Evolutionary conservation across 129 eudicot species (phyloP), one percentile per base, ranked within the genome.

Genomic region (Lactuca saligna): DNA sequence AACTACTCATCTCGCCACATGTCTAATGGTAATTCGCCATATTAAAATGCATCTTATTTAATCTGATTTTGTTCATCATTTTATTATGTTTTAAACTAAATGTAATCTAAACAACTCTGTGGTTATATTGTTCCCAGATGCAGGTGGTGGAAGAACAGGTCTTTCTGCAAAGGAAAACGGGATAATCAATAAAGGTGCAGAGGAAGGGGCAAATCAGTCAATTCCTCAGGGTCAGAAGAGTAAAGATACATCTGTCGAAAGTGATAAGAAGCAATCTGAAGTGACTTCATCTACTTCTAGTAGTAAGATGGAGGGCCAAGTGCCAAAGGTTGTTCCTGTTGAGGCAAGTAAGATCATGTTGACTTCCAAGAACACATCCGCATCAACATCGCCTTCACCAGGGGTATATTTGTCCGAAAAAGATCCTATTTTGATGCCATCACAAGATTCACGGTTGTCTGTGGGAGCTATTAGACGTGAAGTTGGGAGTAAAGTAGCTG

Each of bases 81-180:
- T 60, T 14, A n/a, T 32, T 50, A 66, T 29, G 42, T 35, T 35
- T 34, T 37, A 2, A 46, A 39, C 44, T 39, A 4, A 2, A 2
- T 39, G 44, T 39, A 12, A 46, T 10, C 15, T 46, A 4, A 12
- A 46, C n/a, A 46, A 3, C 12, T 7, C 3, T 46, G 12, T 65
- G 33, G 12, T 58, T 58, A 5, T 57, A 5, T 44, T 25, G 7
- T 56, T 11, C 44, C 71, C 85, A 83, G 96, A 81, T 77, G 79
- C 78, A 77, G 82, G 74, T 68, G 88, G 87, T 71, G 84, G 90
- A 41, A 82, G 72, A 72, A 65, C 74, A 41, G 33, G 61, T 65
- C 67, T 67, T 70, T 68, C 83, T 71, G 77, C 39, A 29, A 86
- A 81, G 84, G 96, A 82, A 73, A 86, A 80, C 83, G 90, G 84